Base-by-base conservation (phyloP, 75 land plant species). In the Sequoia sempervirens region DNA sequence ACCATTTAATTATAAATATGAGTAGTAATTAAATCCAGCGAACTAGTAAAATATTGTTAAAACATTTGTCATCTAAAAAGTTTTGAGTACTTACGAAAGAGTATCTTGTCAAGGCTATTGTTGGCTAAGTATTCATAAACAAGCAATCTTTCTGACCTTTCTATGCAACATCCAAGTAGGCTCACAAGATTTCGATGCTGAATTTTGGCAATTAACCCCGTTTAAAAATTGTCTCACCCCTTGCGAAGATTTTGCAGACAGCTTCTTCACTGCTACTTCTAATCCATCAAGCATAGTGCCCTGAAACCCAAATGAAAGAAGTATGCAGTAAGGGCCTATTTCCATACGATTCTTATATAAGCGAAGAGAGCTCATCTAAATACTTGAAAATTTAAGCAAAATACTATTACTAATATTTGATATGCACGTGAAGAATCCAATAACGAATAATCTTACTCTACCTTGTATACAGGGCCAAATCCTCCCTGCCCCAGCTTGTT, bases 21-120 rank as follows among this genome's bases (percentile, higher is more conserved):
- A 79, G 89, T 38, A 88, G n/a, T 47, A 86, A 88, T 7, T 76
- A 88, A 75, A 88, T 56, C 7, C 84, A 84, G 43, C 84, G 47
- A 45, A 88, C 89, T 8, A 85, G 83, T 56, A 88, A 88, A 43
- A 43, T 43, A 43, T 43, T 43, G 2, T 43, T 43, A 26, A 9
- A 8, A 85, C 74, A 75, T 84, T 88, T 6, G 76, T 46, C 10
- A 46, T 46, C 8, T 46, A 8, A 46, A 6, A 8, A 46, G 47
- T 46, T 46, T 46, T n/a, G 47, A 46, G 10, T 46, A 8, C 47
- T 46, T 8, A 46, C 47, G 10, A 46, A 46, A 9, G 32, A 2
- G 3, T 28, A 32, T 10, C 6, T 69, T 28, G 10, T 32, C 32
- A 46, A 46, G 47, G 47, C 10, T 46, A 46, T 46, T 46, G 47